Conservation (phyloP, 345 rosid genomes). For the Eutrema heterophyllum region DNA sequence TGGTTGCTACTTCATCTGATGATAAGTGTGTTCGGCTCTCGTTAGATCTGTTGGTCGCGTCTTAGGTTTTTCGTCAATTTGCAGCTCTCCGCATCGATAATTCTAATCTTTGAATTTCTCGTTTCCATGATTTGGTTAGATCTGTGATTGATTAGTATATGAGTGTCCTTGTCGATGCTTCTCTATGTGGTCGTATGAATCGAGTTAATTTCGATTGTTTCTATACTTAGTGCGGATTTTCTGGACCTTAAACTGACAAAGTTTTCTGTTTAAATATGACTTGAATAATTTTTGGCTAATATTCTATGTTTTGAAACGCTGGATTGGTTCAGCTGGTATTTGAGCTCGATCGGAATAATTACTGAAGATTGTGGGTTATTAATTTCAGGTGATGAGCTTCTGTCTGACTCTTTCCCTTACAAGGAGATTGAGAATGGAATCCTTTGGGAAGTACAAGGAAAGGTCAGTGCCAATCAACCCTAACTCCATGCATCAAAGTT, state of each 20-base stretch:
- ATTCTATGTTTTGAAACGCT: no score
- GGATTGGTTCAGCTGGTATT: background rate
- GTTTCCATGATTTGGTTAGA: background rate
- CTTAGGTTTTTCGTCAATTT: background rate
- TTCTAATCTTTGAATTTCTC: background rate
- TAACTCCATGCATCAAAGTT: background rate
- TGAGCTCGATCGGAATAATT: background rate
- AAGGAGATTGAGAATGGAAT: conserved; percentile 70
- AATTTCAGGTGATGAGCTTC: conserved; percentile 80
- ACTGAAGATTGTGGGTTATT: background rate
- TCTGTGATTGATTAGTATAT: background rate
- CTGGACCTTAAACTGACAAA: background rate
- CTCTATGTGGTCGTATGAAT: background rate
- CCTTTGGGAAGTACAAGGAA: conserved; percentile 94
- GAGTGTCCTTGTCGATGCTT: background rate
- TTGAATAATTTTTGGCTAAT: background rate
- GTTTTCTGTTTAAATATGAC: background rate
- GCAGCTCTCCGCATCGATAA: background rate
- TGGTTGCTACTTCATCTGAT: no score
- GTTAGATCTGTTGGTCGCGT: conserved; percentile 9
- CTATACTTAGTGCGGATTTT: background rate
- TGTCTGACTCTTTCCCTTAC: conserved; percentile 90
- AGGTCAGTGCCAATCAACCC: conserved; percentile 38
- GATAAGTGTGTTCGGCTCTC: no score
- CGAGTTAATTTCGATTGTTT: background rate